Evolutionary conservation across 306 rosid genomes (phyloP).

Genomic region (Arachis hypogaea): DNA sequence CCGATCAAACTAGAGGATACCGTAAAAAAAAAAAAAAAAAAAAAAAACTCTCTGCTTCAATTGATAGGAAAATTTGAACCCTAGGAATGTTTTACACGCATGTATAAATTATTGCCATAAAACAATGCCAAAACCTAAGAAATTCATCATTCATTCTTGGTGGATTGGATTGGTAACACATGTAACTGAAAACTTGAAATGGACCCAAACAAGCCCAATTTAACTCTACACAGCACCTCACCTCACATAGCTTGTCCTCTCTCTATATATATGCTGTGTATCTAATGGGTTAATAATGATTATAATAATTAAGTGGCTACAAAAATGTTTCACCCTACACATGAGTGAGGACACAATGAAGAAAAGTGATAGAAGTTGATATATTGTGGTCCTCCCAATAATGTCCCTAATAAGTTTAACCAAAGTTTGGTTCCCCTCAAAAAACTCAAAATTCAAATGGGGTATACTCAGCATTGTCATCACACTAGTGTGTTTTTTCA

Average conservation of each 20-base stretch:
- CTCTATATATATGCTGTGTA: not conserved
- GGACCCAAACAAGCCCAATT: constrained; percentile 4
- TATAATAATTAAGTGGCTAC: constrained; percentile 6
- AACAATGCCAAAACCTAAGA: not conserved
- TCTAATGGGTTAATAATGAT: not conserved
- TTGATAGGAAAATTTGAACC: too few relatives aligned
- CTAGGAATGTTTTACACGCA: too few relatives aligned
- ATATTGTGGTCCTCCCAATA: constrained; percentile 49
- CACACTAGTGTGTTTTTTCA: not conserved
- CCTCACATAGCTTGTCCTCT: not conserved
- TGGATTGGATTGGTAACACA: too few relatives aligned
- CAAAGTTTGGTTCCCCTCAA: constrained; percentile 16
- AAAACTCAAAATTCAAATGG: constrained; percentile 18
- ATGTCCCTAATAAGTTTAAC: constrained; percentile 36
- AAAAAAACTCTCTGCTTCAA: too few relatives aligned
- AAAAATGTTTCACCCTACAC: constrained; percentile 12
- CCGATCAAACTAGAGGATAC: too few relatives aligned
- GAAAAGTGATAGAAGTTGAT: constrained; percentile 45
- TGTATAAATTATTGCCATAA: not conserved
- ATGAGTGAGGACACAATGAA: constrained; percentile 24
- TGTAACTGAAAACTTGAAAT: not conserved
- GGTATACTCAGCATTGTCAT: constrained; percentile 3
- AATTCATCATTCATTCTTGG: not conserved
- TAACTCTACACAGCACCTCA: not conserved
- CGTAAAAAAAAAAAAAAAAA: too few relatives aligned